Conservation (phyloP, 2,329 filamentous ascomycete species). For the Thyridium curvatum region DNA sequence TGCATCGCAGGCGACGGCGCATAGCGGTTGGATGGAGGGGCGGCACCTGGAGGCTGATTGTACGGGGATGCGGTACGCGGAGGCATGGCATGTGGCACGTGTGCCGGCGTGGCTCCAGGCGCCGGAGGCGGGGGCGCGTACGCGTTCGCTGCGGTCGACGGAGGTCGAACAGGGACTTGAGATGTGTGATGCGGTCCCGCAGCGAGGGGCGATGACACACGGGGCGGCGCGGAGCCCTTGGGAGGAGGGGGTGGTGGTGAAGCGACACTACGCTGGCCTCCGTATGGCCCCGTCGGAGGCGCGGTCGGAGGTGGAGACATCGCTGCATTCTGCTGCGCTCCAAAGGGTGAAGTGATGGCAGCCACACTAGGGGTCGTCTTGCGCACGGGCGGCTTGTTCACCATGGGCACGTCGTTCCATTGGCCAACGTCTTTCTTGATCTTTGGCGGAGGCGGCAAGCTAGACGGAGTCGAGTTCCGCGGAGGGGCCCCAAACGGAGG, state of each 20-base stretch:
- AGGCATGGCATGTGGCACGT: conserved; percentile 47
- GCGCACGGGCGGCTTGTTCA: conserved; percentile 69
- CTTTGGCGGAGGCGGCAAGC: conserved; percentile 61
- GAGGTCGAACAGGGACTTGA: conserved; percentile 38
- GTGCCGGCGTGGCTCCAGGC: conserved; percentile 20
- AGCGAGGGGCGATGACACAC: conserved; percentile 66
- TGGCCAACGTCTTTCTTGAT: conserved; percentile 66
- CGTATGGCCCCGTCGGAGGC: conserved; percentile 51
- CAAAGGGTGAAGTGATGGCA: conserved; percentile 70
- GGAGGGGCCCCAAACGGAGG: conserved; percentile 25
- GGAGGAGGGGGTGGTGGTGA: conserved; percentile 78
- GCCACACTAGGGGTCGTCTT: conserved; percentile 67
- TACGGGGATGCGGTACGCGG: conserved; percentile 80
- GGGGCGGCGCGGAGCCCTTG: conserved; percentile 65
- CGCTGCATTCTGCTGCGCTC: conserved; percentile 50
- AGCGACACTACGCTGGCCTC: conserved; percentile 51
- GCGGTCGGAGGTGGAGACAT: conserved; percentile 51
- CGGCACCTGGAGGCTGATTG: conserved; percentile 66
- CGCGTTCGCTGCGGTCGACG: conserved; percentile 52
- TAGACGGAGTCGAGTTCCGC: conserved; percentile 61
- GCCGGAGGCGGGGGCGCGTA: conserved; percentile 56
- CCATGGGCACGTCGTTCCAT: conserved; percentile 94
- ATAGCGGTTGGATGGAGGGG: conserved; percentile 70
- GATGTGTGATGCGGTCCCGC: conserved; percentile 42
- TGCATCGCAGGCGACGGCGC: conserved; percentile 60